Conservation (phyloP, 202 grass and related monocot species). For the Setaria italica region DNA sequence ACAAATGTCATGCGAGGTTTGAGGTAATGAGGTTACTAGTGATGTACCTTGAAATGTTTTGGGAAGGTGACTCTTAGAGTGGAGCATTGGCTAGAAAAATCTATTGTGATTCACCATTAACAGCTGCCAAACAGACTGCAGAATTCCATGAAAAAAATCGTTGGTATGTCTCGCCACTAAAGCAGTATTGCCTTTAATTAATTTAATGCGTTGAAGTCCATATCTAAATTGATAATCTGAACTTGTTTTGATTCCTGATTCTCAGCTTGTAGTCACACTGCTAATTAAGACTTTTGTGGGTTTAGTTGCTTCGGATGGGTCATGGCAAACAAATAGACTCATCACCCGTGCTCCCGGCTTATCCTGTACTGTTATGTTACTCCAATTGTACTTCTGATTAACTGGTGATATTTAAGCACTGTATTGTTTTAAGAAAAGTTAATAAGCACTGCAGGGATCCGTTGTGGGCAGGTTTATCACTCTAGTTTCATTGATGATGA, state of each 20-base stretch:
- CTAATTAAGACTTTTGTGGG: background rate
- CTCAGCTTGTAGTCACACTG: background rate
- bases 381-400: conserved; percentile 12
- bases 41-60: background rate
- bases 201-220: background rate
- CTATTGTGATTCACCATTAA: background rate
- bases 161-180: background rate
- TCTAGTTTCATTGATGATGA: conserved; percentile 82
- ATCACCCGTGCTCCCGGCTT: background rate
- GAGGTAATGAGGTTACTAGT: background rate
- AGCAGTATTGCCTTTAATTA: background rate
- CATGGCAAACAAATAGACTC: background rate
- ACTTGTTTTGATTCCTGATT: background rate
- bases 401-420: background rate
- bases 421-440: background rate
- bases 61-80: conserved; percentile 9
- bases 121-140: background rate
- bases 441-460: background rate
- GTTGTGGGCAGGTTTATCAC: conserved; percentile 75
- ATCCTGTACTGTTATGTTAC: background rate
- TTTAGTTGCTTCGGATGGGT: background rate
- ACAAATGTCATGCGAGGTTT: background rate
- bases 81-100: background rate
- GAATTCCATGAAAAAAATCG: background rate
- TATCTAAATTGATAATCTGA: background rate